Base-by-base conservation (phyloP, 257 asterid species). In the Jasminum sambac region DNA sequence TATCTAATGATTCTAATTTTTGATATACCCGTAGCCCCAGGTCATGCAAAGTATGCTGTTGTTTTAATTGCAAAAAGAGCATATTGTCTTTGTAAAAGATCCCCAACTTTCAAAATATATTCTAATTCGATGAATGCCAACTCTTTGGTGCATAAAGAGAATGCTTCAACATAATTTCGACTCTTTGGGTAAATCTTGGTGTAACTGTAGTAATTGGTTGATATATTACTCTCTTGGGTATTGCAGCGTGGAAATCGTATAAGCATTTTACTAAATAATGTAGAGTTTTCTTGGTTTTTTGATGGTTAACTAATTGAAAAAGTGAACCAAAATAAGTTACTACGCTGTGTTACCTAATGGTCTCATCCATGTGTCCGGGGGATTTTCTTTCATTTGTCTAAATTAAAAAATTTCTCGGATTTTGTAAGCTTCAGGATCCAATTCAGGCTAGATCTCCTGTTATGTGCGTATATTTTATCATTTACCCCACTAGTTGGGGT, bases 381-480 rank as follows among this genome's bases (percentile, higher is more conserved):
- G 36, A 67, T 30, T 48, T 65, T 65, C 59, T 66, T 21, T 10
- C 70, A 24, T 67, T 42, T 55, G 10, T 25, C 41, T 44, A n/a
- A 21, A 13, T 11, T 10, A 24, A 24, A 24, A 66, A 37, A 48
- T 41, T 7, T 10, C 25, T 24, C 19, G 1, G 1, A 19, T n/a
- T 7, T n/a, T 50, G 25, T 24, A 17, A 50, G 25, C 21, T 17
- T 50, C 19, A 50, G 59, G 24, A 11, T n/a, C 59, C 23, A 50
- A 50, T 50, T 19, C 19, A 50, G 25, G 25, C 59, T 50, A 50
- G 24, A 50, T 14, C 5, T 50, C 21, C 59, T 6, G 59, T 11
- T 17, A 50, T 17, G 24, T 5, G 5, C 16, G 59, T 23, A 48
- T 48, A 3, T 17, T 17, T 48, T 16, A 48, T 48, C 12, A 21